A percentile compares a stretch with the other conserved stretches of the same genome.
phyloP scores from a whole-genome alignment of 805 yeast species.

The Candida ascalaphidarum region DNA sequence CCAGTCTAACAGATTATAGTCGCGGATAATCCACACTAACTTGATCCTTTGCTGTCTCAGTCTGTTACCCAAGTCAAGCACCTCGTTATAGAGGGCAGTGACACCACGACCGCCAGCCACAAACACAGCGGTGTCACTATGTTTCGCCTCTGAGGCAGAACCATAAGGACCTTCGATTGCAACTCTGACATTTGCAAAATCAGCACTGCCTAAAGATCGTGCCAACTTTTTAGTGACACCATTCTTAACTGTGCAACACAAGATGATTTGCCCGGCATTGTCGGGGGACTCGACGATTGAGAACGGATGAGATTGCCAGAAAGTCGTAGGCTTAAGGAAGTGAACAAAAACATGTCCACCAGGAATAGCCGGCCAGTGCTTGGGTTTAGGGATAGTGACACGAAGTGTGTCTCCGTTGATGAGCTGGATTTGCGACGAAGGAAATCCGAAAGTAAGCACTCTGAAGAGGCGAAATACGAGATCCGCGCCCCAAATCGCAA shows the following conservation, averaged over 20 bases:
- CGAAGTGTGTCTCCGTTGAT: conserved; percentile 16
- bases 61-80: conserved; percentile 6
- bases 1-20: conserved; percentile 14
- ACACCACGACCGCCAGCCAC: conserved; percentile 63
- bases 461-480: conserved; percentile 12
- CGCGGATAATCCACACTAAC: conserved; percentile 19
- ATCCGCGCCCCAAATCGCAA: conserved; percentile 17
- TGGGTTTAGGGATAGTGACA: conserved; percentile 14
- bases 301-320: conserved; percentile 26
- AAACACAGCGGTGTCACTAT: conserved; percentile 39
- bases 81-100: conserved; percentile 46
- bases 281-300: conserved; percentile 12
- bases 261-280: conserved; percentile 8
- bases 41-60: conserved; percentile 7
- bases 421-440: conserved; percentile 13
- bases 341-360: conserved; percentile 18
- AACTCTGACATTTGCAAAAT: conserved; percentile 31
- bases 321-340: conserved; percentile 14
- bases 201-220: conserved; percentile 22
- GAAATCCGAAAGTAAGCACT: conserved; percentile 13
- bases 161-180: conserved; percentile 62
- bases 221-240: conserved; percentile 18
- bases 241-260: conserved; percentile 17
- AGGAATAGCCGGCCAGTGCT: conserved; percentile 15
- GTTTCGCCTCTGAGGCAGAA: conserved; percentile 33